Evolutionary conservation across 2,329 filamentous ascomycete genomes (phyloP), one percentile per base, ranked within the genome.

Genomic region (Colletotrichum liaoningense): DNA sequence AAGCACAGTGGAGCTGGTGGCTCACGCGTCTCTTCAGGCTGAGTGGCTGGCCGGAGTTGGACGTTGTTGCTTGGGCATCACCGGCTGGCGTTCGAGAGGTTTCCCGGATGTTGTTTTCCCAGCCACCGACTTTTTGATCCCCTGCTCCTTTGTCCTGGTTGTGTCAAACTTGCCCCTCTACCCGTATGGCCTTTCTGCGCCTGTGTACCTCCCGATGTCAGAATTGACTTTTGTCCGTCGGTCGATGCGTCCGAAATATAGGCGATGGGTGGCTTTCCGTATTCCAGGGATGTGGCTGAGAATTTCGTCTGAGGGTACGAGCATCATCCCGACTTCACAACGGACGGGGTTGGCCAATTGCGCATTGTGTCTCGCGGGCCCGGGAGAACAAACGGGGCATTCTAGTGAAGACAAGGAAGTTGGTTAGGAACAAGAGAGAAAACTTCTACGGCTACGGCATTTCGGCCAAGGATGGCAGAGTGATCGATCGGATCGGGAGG

Each of bases 1-100:
- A 74, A 77, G 77, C 76, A 77, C 77, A 76, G 77, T 78, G 77
- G 77, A 77, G 76, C 70, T 58, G 72, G 60, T n/a, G 67, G 64
- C 68, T 73, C 60, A 62, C 70, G 67, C 67, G 67, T 73, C 67
- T 70, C 67, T 63, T 35, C 55, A 63, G 67, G 71, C 59, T 72
- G 69, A 75, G 74, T 74, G 72, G 74, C 64, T 66, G 67, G 72
- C 33, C 38, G 55, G 33, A 68, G 69, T 64, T 69, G 69, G 42
- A 73, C 63, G 58, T 46, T 74, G 55, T 59, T 68, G 63, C 63
- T 73, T 74, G 72, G 72, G 69, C 69, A 64, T 73, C 69, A 73
- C 60, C 72, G 73, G 62, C 67, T 35, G 63, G 55, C 60, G 49
- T 63, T 70, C 70, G 28, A 57, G 67, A 63, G 35, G 55, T 28